A percentile compares a stretch with the other conserved stretches of the same genome.
phyloP scores from a whole-genome alignment of 1,139 yeast species.

The Scheffersomyces segobiensis region DNA sequence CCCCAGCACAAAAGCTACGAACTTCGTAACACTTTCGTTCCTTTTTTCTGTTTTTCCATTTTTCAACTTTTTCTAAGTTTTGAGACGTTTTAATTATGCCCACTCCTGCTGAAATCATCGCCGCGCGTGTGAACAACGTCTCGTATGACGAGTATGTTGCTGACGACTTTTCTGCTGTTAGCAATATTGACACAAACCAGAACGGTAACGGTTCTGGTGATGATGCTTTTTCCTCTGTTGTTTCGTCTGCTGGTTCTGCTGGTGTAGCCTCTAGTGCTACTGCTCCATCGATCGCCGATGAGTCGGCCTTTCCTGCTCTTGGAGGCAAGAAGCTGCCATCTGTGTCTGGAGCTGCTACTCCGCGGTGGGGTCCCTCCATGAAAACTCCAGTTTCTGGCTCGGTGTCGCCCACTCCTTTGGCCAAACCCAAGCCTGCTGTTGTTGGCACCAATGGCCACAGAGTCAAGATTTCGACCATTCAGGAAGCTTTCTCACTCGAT shows the following conservation, averaged over 20 bases:
- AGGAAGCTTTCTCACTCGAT: conserved; percentile 73
- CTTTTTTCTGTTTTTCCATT: not conserved
- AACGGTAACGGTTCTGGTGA: conserved; percentile 3
- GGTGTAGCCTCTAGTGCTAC: conserved; percentile 11
- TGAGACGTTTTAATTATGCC: conserved; percentile 36
- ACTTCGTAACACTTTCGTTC: not conserved
- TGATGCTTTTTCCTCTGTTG: conserved; percentile 8
- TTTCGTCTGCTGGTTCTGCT: conserved; percentile 13
- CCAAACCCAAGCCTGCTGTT: conserved; percentile 19
- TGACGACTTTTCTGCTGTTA: not conserved
- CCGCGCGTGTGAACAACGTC: conserved; percentile 48
- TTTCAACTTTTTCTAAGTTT: not conserved
- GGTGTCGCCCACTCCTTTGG: conserved; percentile 6
- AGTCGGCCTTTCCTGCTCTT: conserved; percentile 71
- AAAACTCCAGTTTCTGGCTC: conserved; percentile 35
- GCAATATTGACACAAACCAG: not conserved
- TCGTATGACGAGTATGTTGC: conserved; percentile 15
- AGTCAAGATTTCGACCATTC: conserved; percentile 46
- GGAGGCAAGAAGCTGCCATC: conserved; percentile 42
- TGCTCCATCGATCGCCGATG: conserved; percentile 44
- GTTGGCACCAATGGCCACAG: conserved; percentile 22
- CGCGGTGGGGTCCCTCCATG: conserved; percentile 39
- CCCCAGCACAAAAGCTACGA: not conserved
- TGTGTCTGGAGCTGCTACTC: conserved; percentile 18
- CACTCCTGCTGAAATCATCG: conserved; percentile 63